Conservation (phyloP, 2,329 filamentous ascomycete genomes). For the Phialocephala subalpina region DNA sequence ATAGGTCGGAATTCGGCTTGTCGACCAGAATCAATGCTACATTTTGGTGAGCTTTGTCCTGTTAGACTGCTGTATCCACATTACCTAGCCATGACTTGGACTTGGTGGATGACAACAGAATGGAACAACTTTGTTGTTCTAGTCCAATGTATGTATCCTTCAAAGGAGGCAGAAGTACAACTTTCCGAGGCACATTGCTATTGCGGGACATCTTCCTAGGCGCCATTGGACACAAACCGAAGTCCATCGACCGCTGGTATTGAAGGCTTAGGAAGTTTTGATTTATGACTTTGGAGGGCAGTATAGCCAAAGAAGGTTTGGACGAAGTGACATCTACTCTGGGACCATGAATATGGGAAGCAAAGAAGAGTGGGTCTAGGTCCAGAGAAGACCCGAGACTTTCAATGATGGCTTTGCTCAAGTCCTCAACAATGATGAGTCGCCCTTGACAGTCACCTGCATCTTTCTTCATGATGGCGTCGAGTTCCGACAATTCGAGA, state of each 20-base stretch:
- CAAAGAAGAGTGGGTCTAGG: conserved; percentile 24
- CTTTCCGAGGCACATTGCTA: conserved; percentile 18
- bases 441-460: conserved; percentile 1
- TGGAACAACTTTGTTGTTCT: conserved; percentile 1
- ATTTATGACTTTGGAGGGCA: not conserved
- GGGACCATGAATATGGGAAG: conserved; percentile 19
- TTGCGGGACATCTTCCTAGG: conserved; percentile 14
- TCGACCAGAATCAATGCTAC: not conserved
- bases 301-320: not conserved
- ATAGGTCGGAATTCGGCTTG: not conserved
- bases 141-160: not conserved
- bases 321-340: conserved; percentile 12
- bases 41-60: not conserved
- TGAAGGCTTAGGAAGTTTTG: not conserved
- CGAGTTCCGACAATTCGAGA: not conserved
- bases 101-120: not conserved
- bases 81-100: conserved; percentile 7
- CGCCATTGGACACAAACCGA: not conserved
- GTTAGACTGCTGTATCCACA: not conserved
- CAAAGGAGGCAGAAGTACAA: not conserved
- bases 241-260: not conserved
- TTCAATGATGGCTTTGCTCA: conserved; percentile 20
- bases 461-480: not conserved
- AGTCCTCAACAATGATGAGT: conserved; percentile 22
- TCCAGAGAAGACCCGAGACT: conserved; percentile 12